A percentile compares a stretch with the other conserved stretches of the same genome.
Conservation (phyloP, 345 rosid species). For the Abelmoschus esculentus region DNA sequence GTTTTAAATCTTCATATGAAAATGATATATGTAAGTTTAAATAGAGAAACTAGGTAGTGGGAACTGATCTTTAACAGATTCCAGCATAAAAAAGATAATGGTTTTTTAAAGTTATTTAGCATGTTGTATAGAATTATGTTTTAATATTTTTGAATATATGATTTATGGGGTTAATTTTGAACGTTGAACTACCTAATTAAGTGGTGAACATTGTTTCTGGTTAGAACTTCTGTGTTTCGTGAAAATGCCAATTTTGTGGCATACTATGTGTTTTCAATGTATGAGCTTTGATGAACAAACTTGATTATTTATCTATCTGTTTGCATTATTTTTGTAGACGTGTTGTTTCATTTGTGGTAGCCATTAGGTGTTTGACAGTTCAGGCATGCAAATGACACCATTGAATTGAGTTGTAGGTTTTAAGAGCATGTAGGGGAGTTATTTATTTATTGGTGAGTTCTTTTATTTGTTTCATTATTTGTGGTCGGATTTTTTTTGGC, state of each 20-base stretch:
- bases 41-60: background rate
- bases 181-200: background rate
- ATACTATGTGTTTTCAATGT: background rate
- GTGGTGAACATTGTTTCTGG: background rate
- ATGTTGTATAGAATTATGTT: background rate
- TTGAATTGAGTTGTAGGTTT: background rate
- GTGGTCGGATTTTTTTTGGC: background rate
- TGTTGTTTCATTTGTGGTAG: background rate
- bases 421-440: background rate
- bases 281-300: background rate
- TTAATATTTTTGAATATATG: background rate
- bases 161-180: background rate
- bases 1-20: background rate
- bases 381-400: background rate
- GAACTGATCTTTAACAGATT: background rate
- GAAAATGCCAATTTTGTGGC: slow-evolving; percentile 2
- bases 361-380: background rate
- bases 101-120: background rate
- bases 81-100: background rate
- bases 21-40: background rate
- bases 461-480: background rate
- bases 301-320: background rate
- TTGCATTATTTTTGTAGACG: background rate
- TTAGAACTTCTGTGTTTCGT: background rate
- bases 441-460: background rate